Evolutionary conservation across 2,329 filamentous ascomycete genomes (phyloP), one percentile per base, ranked within the genome.

Genomic region (Aspergillus luchuensis): DNA sequence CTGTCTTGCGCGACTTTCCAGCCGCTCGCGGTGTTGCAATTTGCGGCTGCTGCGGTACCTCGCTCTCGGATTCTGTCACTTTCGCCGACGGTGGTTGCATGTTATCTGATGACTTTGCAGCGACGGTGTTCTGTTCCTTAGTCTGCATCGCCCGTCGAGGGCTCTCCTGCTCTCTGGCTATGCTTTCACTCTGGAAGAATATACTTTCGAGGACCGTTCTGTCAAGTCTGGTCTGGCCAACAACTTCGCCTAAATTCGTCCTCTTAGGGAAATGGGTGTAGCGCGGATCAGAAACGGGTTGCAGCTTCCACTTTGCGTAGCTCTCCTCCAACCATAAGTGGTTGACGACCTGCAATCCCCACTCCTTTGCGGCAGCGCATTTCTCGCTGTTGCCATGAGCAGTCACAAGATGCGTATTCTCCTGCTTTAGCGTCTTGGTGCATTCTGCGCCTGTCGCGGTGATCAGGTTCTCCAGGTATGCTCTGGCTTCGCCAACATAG

Each of bases 281-380:
- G 64, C 89, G 89, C 8, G 85, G 81, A 55, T 91, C 86, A 4
- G 90, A 89, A 21, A 93, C 79, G 0, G 86, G 85, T 72, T 91
- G 89, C 60, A 89, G 80, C 71, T 90, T 85, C 80, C 92, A 97
- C 73, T 90, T 92, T 1, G 94, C 92, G 72, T 98, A 99, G 76
- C 92, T 96, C 72, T 99, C 95, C 76, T 99, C 95, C 49, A 99
- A 84, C 95, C 95, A 99, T 0, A 99, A 83, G 73, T 99, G 95
- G 74, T 98, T 99, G 69, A 97, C 82, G 69, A 97, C 89, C 59
- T 92, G 81, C 57, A 98, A 89, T 56, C 90, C 89, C 95, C 95
- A 99, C 77, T 98, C 95, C 63, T 87, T 86, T 0, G 95, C 95
- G 1, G 95, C 95, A 39, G 90, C 88, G 74, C 91, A 97, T 77